Conservation (phyloP, 768 basidiomycete species). For the Cystobasidium onofrii region DNA sequence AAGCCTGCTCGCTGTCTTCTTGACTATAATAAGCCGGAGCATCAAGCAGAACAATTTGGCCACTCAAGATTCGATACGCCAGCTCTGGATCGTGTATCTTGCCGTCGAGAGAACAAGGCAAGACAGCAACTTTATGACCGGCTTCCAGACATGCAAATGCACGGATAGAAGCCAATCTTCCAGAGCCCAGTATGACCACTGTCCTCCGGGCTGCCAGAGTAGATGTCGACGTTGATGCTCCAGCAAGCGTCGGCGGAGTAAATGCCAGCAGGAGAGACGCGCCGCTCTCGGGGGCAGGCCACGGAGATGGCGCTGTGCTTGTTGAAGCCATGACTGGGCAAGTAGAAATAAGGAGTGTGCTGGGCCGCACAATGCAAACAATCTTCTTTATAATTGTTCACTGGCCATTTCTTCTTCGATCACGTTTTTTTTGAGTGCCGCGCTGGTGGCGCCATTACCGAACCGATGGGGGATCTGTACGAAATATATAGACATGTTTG, state of each 20-base stretch:
- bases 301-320: conserved; percentile 16
- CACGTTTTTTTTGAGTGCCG: neutral
- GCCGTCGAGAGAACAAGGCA: neutral
- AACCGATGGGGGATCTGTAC: too few species aligned
- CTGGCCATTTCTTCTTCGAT: neutral
- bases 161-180: conserved; percentile 7
- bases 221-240: neutral
- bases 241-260: conserved; percentile 52
- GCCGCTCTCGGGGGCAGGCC: conserved; percentile 49
- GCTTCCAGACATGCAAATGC: conserved; percentile 38
- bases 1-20: conserved; percentile 3
- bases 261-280: conserved; percentile 75
- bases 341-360: too few species aligned
- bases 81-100: conserved; percentile 44
- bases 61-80: conserved; percentile 57
- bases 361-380: neutral
- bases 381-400: neutral
- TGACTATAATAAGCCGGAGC: conserved; percentile 34
- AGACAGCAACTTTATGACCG: conserved; percentile 37
- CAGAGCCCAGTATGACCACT: conserved; percentile 61
- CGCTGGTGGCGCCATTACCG: neutral
- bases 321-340: neutral
- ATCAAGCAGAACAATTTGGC: conserved; percentile 57
- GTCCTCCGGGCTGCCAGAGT: conserved; percentile 49
- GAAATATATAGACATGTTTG: too few species aligned